phyloP scores from a whole-genome alignment of 306 rosid species.

The Dalbergia cochinchinensis region DNA sequence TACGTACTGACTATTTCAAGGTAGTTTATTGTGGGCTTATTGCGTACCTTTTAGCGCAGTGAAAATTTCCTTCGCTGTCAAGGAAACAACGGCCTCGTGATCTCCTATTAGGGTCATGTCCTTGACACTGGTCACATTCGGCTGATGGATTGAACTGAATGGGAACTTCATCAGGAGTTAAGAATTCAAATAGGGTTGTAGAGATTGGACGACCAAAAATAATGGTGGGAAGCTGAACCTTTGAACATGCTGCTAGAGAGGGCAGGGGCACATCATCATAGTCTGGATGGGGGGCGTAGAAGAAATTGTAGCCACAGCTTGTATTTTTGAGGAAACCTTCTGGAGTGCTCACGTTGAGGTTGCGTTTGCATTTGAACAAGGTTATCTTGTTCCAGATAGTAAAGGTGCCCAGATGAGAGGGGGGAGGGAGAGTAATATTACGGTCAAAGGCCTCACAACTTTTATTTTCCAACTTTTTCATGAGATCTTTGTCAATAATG shows the following conservation, averaged over 20 bases:
- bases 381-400: too few species aligned
- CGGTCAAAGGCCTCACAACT: too few species aligned
- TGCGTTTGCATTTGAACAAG: too few species aligned
- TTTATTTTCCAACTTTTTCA: too few species aligned
- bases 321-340: too few species aligned
- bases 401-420: too few species aligned
- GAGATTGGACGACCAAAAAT: too few species aligned
- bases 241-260: conserved; percentile 29
- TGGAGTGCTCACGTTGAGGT: too few species aligned
- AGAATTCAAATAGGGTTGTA: background rate
- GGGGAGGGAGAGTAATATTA: too few species aligned
- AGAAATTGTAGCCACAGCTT: background rate
- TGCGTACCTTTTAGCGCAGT: conserved; percentile 44
- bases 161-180: conserved; percentile 25
- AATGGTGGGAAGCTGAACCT: conserved; percentile 35
- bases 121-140: background rate
- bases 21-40: background rate
- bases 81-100: conserved; percentile 1
- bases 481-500: too few species aligned
- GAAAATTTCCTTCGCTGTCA: background rate
- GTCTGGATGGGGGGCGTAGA: conserved; percentile 24
- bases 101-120: too few species aligned
- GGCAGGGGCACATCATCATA: background rate
- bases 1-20: background rate
- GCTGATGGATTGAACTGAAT: background rate